Percentiles rank a stretch among this genome's conserved stretches.
These are phyloP conservation scores for Jacaranda mimosifolia DNA, from an alignment of 257 asterid species.

Conservation along the genomic window DNA sequence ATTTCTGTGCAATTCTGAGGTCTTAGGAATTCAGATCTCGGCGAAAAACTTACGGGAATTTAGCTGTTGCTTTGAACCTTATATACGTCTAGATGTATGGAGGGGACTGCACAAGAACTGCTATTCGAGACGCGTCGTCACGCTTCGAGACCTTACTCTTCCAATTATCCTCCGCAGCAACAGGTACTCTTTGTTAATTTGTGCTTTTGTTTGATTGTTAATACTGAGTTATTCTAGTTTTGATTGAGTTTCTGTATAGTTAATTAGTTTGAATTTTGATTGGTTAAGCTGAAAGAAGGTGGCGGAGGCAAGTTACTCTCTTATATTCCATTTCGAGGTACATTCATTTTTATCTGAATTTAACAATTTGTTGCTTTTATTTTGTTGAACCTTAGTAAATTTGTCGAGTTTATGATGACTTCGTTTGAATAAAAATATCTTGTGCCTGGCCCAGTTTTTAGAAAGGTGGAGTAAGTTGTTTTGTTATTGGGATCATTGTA, in stretches of 20 bases:
- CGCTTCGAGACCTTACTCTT: constrained; percentile 73
- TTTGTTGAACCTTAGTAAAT: constrained; percentile 11
- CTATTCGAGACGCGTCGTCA: constrained; percentile 80
- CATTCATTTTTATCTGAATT: constrained; percentile 27
- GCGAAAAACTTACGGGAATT: constrained; percentile 22
- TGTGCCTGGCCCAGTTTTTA: constrained; percentile 15
- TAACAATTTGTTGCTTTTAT: neutral
- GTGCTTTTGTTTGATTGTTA: constrained; percentile 10
- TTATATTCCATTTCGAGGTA: constrained; percentile 80
- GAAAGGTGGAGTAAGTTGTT: constrained; percentile 27
- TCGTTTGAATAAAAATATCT: neutral
- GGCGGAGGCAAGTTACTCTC: constrained; percentile 66
- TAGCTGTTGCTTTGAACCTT: constrained; percentile 32
- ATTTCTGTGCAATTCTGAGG: constrained; percentile 36
- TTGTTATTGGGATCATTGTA: neutral
- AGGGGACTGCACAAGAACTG: constrained; percentile 52
- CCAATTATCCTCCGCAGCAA: constrained; percentile 83
- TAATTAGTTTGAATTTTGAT: constrained; percentile 35
- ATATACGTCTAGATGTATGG: constrained; percentile 45
- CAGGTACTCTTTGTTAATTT: constrained; percentile 47
- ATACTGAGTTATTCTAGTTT: constrained; percentile 23
- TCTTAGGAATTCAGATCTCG: constrained; percentile 50
- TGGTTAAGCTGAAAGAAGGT: constrained; percentile 62
- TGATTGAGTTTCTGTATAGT: constrained; percentile 21
- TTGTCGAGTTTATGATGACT: constrained; percentile 24